Percentiles rank a stretch among this genome's conserved stretches.
phyloP scores from a whole-genome alignment of 2,329 filamentous ascomycete genomes.

The Peltaster fructicola region DNA sequence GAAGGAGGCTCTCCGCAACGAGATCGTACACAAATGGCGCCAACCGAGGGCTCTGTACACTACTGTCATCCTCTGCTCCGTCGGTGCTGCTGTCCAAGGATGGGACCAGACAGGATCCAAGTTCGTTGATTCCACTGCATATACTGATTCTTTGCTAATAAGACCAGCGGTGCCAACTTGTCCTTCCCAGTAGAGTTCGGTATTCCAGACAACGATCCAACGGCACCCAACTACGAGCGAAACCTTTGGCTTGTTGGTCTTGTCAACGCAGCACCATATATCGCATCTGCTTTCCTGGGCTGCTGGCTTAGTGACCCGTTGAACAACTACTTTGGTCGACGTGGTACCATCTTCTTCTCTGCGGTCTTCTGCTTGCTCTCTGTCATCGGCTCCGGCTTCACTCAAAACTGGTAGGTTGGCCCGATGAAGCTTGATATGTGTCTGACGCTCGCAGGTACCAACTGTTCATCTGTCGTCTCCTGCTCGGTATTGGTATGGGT shows the following conservation, averaged over 20 bases:
- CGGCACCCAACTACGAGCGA: constrained; percentile 19
- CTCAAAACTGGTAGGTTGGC: constrained; percentile 38
- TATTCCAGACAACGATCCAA: constrained; percentile 11
- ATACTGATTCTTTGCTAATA: neutral
- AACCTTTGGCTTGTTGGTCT: constrained; percentile 47
- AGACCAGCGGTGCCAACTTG: too few relatives aligned
- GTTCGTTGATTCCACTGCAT: constrained; percentile 2
- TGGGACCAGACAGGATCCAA: constrained; percentile 38
- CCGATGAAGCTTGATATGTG: too few relatives aligned
- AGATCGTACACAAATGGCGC: constrained; percentile 31
- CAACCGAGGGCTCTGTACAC: constrained; percentile 32
- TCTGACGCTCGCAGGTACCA: too few relatives aligned
- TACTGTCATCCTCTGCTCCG: constrained; percentile 34
- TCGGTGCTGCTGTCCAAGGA: constrained; percentile 34
- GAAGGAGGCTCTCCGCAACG: constrained; percentile 24
- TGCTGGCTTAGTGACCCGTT: constrained; percentile 29
- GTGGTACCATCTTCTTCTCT: constrained; percentile 22
- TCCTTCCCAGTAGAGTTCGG: constrained; percentile 14
- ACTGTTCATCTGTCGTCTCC: constrained; percentile 21
- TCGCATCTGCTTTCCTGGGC: constrained; percentile 22
- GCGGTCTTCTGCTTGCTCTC: constrained; percentile 44
- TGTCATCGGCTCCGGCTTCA: constrained; percentile 47
- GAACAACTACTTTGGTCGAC: constrained; percentile 17
- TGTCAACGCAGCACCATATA: constrained; percentile 42
- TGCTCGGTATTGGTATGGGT: constrained; percentile 27